Evolutionary conservation across 352 stramenopile species (phyloP).

Genomic region (Phytophthora pini): DNA sequence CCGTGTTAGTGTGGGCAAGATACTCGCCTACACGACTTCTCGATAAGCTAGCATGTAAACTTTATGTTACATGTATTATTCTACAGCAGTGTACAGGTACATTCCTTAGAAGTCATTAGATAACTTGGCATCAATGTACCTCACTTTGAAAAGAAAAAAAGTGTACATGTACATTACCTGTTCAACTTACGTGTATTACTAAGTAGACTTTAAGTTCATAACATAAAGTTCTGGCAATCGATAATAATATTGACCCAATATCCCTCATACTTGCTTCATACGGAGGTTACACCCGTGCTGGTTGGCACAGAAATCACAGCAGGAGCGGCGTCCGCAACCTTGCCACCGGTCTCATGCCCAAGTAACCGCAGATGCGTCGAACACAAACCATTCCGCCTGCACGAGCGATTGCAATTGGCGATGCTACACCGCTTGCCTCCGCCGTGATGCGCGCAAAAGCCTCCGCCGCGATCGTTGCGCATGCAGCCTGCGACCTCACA

Average conservation of each 20-base stretch:
- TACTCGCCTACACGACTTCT: no score
- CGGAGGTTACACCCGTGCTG: constrained; percentile 13
- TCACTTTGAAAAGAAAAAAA: no score
- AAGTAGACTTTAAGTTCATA: constrained; percentile 7
- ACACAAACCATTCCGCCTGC: constrained; percentile 74
- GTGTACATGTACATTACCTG: no score
- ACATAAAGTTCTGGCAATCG: constrained; percentile 15
- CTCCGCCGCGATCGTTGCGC: constrained; percentile 81
- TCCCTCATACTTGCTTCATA: neutral
- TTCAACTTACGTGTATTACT: no score
- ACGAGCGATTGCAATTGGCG: constrained; percentile 72
- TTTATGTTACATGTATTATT: no score
- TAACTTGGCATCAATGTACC: no score
- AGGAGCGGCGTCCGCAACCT: neutral
- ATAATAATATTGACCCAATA: neutral
- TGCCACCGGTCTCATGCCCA: constrained; percentile 15
- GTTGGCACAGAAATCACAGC: neutral
- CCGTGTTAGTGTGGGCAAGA: no score
- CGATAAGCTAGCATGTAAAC: no score
- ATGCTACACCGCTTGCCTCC: constrained; percentile 79
- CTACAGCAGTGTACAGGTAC: no score
- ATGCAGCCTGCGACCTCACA: constrained; percentile 80
- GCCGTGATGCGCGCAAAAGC: constrained; percentile 71
- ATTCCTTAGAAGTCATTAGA: no score
- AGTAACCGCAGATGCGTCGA: constrained; percentile 63